Evolutionary conservation across 306 rosid genomes (phyloP).

Genomic region (Rubus parviflorus): DNA sequence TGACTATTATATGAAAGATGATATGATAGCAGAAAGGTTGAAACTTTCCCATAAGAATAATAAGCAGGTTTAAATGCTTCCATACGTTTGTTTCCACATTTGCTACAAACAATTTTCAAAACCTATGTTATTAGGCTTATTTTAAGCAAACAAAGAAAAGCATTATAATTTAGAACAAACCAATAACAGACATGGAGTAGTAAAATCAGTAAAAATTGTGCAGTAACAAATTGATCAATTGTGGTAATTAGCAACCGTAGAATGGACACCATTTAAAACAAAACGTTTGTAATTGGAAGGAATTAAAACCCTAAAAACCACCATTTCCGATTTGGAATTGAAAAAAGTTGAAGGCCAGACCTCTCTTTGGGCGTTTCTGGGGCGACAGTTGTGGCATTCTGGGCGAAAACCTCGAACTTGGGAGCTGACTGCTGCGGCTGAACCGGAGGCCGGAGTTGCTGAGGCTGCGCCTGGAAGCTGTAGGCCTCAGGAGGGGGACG

Average conservation of each 20-base stretch:
- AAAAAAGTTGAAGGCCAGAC: slow-evolving; percentile 29
- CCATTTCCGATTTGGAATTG: background rate
- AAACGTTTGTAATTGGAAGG: background rate
- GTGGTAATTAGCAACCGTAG: background rate
- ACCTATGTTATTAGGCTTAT: background rate
- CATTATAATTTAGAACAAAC: background rate
- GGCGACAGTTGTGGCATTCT: slow-evolving; percentile 24
- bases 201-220: background rate
- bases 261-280: too few relatives aligned
- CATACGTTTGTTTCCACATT: background rate
- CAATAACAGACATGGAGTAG: background rate
- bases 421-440: slow-evolving; percentile 10
- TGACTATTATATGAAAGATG: background rate
- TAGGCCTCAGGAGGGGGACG: slow-evolving; percentile 28
- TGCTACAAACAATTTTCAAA: background rate
- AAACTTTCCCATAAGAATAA: background rate
- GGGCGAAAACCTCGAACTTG: slow-evolving; percentile 23
- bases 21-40: background rate
- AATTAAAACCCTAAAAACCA: background rate
- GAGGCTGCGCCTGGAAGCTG: slow-evolving; percentile 27
- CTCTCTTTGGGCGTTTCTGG: slow-evolving; percentile 49
- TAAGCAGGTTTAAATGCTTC: background rate
- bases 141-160: background rate
- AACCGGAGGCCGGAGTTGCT: slow-evolving; percentile 20
- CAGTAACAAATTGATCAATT: background rate